phyloP scores from a whole-genome alignment of 2,329 filamentous ascomycete genomes.

The Fusarium ramigenum region DNA sequence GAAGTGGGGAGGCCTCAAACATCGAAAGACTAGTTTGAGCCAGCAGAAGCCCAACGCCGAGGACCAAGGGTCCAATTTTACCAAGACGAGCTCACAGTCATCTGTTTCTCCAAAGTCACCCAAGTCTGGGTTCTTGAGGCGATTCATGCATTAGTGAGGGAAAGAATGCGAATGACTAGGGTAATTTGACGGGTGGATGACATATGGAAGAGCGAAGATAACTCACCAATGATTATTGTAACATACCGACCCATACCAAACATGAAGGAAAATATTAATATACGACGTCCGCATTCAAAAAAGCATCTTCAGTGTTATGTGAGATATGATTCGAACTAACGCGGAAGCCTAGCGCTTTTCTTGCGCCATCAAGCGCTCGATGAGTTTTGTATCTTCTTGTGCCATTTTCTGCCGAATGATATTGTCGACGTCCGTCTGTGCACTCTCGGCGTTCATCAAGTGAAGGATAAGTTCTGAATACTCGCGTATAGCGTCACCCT shows the following conservation, averaged over 20 bases:
- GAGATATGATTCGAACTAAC: not conserved
- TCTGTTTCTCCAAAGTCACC: slow-evolving; percentile 46
- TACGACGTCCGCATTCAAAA: not conserved
- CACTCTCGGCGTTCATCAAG: slow-evolving; percentile 52
- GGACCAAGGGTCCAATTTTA: slow-evolving; percentile 14
- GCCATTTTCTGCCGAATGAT: slow-evolving; percentile 57
- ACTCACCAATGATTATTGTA: slow-evolving; percentile 29
- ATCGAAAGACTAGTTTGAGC: slow-evolving; percentile 50
- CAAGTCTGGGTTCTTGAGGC: slow-evolving; percentile 53
- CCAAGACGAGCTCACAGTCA: slow-evolving; percentile 2
- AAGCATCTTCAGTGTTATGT: not conserved
- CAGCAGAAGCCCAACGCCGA: slow-evolving; percentile 40
- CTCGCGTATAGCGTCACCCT: slow-evolving; percentile 68
- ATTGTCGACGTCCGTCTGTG: slow-evolving; percentile 47
- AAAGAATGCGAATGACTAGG: not conserved
- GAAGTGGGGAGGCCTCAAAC: slow-evolving; percentile 57
- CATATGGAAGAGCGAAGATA: slow-evolving; percentile 7
- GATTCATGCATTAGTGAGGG: slow-evolving; percentile 54
- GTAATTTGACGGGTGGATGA: not conserved
- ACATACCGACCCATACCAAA: slow-evolving; percentile 29
- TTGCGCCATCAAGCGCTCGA: slow-evolving; percentile 59
- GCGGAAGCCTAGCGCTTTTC: slow-evolving; percentile 48
- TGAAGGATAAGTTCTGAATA: slow-evolving; percentile 66
- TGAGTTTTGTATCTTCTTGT: slow-evolving; percentile 59
- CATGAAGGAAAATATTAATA: slow-evolving; percentile 10